Conservation (phyloP, 306 rosid genomes). For the Dalbergia cultrata region DNA sequence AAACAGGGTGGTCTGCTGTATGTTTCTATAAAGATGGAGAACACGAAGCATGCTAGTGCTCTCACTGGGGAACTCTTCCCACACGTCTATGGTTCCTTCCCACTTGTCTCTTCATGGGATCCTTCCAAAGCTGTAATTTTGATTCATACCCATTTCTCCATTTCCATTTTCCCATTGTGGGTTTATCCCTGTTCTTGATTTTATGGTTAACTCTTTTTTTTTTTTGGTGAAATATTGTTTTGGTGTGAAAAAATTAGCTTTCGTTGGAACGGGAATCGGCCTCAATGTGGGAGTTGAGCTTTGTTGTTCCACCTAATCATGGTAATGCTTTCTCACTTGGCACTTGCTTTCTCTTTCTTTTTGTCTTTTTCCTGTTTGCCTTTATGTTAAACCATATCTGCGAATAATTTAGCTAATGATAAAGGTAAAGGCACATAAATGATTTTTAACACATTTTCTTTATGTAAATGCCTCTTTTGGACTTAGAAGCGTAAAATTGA, state of each 20-base stretch:
- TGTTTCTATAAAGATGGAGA: slow-evolving; percentile 90
- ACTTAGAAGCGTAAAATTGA: no score
- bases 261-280: slow-evolving; percentile 88
- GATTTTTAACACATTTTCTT: no score
- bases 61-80: slow-evolving; percentile 77
- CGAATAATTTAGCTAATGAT: no score
- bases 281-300: slow-evolving; percentile 97
- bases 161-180: not conserved
- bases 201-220: not conserved
- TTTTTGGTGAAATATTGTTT: slow-evolving; percentile 1
- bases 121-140: slow-evolving; percentile 79
- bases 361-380: not conserved
- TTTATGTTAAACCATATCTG: not conserved
- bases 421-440: no score
- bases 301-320: slow-evolving; percentile 95
- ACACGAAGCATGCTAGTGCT: slow-evolving; percentile 47
- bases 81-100: slow-evolving; percentile 83
- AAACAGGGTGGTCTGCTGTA: slow-evolving; percentile 74
- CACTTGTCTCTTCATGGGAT: slow-evolving; percentile 82
- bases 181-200: not conserved
- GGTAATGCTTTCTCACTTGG: slow-evolving; percentile 59
- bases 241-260: slow-evolving; percentile 56
- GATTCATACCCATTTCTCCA: slow-evolving; percentile 1
- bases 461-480: no score
- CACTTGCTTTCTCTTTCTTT: not conserved